Base-by-base conservation (phyloP, 257 asterid species). In the Ehretia macrophylla region DNA sequence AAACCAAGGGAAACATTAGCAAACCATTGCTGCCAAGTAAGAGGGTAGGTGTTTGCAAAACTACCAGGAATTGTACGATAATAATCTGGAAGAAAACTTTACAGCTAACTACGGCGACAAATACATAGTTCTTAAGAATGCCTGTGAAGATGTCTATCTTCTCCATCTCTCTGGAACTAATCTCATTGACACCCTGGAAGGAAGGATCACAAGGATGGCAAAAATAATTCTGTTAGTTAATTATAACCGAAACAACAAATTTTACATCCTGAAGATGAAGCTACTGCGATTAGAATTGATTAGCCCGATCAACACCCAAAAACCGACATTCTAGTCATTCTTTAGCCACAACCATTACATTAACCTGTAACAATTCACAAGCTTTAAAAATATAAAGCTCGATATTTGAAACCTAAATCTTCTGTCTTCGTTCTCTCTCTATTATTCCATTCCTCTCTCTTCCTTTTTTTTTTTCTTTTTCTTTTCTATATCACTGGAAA, bases 121-220 rank as follows among this genome's bases (percentile, higher is more conserved):
- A 90, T 5, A 90, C 89, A 19, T 90, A 85, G 81, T 90, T 90
- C 58, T 80, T 58, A 59, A 90, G 75, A 58, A 90, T 87, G 71
- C 98, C 98, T 59, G 72, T 75, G 81, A 90, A 79, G 47, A 87
- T 94, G 9, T 90, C 85, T 65, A 87, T 77, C 80, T 85, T 85
- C 80, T 87, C 98, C 98, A 90, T 90, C 14, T 90, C 96, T 54
- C 98, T 75, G 16, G 98, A 90, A 83, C 92, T 90, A 56, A 90
- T 80, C 84, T 90, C 98, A 21, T 90, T 90, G 85, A 90, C 87
- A 60, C 74, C 89, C 98, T 90, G 89, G 78, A 61, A n/a, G n/a
- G n/a, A n/a, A n/a, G n/a, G 27, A 11, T 88, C 78, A 62, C 32
- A 17, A 60, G 1, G 51, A 65, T 17, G 42, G n/a, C n/a, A 44